Conservation (phyloP, 129 eudicot species). For the Sambucus nigra region DNA sequence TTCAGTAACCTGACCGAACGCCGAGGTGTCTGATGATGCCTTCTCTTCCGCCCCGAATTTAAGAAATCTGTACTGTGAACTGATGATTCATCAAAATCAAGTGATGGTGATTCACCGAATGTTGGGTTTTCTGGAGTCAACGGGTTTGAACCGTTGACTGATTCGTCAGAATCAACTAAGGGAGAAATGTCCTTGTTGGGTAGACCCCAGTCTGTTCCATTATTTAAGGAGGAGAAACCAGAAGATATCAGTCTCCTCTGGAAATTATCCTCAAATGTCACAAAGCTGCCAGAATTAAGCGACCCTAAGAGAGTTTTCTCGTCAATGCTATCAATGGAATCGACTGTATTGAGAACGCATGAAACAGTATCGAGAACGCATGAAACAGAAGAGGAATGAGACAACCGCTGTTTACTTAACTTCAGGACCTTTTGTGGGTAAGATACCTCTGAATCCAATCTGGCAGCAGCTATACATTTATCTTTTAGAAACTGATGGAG, state of each 20-base stretch:
- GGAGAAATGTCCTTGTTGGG: conserved; percentile 5
- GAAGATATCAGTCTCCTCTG: conserved; percentile 12
- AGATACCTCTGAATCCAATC: conserved; percentile 8
- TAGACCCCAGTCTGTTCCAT: not conserved
- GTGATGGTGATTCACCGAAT: conserved; percentile 8
- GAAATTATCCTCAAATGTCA: conserved; percentile 19
- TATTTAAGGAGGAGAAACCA: conserved; percentile 7
- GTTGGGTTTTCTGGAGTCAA: conserved; percentile 14
- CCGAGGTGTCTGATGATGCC: conserved; percentile 12
- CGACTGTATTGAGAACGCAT: conserved; percentile 18
- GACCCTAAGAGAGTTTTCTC: conserved; percentile 7
- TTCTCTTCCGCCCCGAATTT: conserved; percentile 1
- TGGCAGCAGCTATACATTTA: conserved; percentile 12
- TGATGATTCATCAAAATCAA: conserved; percentile 1
- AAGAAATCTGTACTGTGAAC: conserved; percentile 3
- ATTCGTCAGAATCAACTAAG: conserved; percentile 24
- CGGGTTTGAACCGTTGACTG: conserved; percentile 27
- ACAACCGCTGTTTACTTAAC: conserved; percentile 11
- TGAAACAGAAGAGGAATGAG: conserved; percentile 24
- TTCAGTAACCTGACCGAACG: conserved; percentile 14
- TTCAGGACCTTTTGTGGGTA: conserved; percentile 1
- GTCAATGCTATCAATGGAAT: conserved; percentile 4
- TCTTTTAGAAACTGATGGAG: conserved; percentile 28
- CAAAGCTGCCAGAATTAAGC: conserved; percentile 20
- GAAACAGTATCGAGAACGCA: conserved; percentile 20